These are phyloP conservation scores for Candida insectalens DNA, from an alignment of 805 yeast species.

Conservation along the genomic window DNA sequence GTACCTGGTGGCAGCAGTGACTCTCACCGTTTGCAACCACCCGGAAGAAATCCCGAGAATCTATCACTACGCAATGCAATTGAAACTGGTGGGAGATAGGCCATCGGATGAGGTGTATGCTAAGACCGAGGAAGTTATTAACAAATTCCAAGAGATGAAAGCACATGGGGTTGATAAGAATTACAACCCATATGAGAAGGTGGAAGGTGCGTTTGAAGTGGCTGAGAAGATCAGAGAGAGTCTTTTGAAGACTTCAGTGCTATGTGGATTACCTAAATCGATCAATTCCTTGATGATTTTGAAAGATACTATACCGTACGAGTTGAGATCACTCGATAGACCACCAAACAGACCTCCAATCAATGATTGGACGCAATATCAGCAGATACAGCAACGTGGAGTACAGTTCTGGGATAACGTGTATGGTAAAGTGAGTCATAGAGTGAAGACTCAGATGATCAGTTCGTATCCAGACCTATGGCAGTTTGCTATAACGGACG, in stretches of 20 bases:
- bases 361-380: constrained; percentile 8
- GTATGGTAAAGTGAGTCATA: constrained; percentile 62
- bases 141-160: constrained; percentile 14
- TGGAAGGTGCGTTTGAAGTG: constrained; percentile 2
- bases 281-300: constrained; percentile 68
- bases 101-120: constrained; percentile 11
- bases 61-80: constrained; percentile 54
- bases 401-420: constrained; percentile 59
- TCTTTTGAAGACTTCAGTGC: constrained; percentile 65
- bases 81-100: constrained; percentile 8
- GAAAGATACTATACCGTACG: constrained; percentile 52
- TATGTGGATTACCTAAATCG: constrained; percentile 77
- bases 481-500: constrained; percentile 59
- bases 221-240: constrained; percentile 64
- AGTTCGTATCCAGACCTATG: constrained; percentile 82
- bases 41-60: constrained; percentile 74
- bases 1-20: constrained; percentile 74
- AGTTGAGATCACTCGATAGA: constrained; percentile 23
- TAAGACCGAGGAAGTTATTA: constrained; percentile 14
- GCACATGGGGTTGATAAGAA: constrained; percentile 8
- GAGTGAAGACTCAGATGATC: constrained; percentile 60
- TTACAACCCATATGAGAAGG: constrained; percentile 10
- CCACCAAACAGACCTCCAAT: constrained; percentile 11
- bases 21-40: constrained; percentile 70
- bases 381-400: constrained; percentile 35